Evolutionary conservation across 2,329 filamentous ascomycete species (phyloP), one percentile per base, ranked within the genome.

Genomic region (Pyricularia grisea): DNA sequence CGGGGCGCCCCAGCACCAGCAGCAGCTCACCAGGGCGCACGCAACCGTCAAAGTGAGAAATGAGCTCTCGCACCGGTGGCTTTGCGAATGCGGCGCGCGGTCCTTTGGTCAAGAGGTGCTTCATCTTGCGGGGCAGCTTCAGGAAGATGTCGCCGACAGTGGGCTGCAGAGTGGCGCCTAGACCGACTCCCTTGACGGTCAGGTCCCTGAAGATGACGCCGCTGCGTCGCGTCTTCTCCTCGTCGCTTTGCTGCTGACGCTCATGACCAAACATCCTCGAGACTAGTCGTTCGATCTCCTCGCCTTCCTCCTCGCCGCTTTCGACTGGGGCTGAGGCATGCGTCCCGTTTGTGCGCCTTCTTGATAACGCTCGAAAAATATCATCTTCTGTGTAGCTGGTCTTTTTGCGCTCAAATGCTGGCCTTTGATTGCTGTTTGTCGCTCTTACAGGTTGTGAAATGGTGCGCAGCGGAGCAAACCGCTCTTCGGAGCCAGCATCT

Each of bases 1-100:
- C 82, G 14, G 88, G 88, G 67, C 87, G 80, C 2, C 85, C 85
- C 0, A 87, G 79, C 1, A 87, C 85, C 12, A 87, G 79, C 67
- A 87, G 78, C 81, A 87, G 85, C 77, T 87, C 85, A 50, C 85
- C 85, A 67, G 79, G 81, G 67, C 80, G 81, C 11, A 88, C 81
- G 14, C 87, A 74, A 30, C 87, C 86, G 68, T 86, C 55, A 58
- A 58, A 58, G 55, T 58, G 20, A 3, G 55, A 58, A 6, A 58
- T 58, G 55, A 58, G 55, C 20, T 58, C 55, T 5, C 55, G 20
- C 20, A 25, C 23, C 2, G 55, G 55, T 7, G 55, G 20, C 10
- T 58, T 58, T 3, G 55, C 55, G 10, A 58, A n/a, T 3, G 55
- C 55, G 55, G 55, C 20, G 9, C 55, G 55, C 7, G 55, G 55